Conservation (phyloP, 345 rosid genomes). For the Arabidopsis suecica region DNA sequence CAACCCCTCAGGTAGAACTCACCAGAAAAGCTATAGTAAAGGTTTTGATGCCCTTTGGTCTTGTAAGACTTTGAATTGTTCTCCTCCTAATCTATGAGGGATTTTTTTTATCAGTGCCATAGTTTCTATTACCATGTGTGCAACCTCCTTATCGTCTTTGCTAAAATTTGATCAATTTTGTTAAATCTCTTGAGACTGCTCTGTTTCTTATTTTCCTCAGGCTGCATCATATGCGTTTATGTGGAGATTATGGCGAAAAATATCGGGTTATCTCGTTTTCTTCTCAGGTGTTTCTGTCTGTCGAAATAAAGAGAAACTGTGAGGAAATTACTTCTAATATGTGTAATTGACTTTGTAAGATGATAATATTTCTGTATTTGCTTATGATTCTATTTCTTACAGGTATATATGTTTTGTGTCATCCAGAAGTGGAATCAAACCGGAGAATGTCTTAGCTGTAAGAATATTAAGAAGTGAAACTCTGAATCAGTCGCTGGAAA, state of each 20-base stretch:
- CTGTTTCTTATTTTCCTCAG: neutral
- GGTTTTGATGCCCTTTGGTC: no score
- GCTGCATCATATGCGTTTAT: neutral
- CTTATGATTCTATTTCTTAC: slow-evolving; percentile 1
- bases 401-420: neutral
- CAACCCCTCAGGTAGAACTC: no score
- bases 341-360: slow-evolving; percentile 2
- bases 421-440: slow-evolving; percentile 1
- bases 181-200: neutral
- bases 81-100: neutral
- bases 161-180: neutral
- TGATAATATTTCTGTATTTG: neutral
- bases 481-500: slow-evolving; percentile 72
- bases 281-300: neutral
- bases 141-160: neutral
- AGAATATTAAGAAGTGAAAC: slow-evolving; percentile 78
- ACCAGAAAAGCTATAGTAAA: no score
- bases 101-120: neutral
- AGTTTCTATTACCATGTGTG: neutral
- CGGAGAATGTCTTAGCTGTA: slow-evolving; percentile 36
- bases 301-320: neutral
- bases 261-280: neutral
- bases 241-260: neutral
- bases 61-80: neutral
- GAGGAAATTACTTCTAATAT: neutral